Evolutionary conservation across 2,329 filamentous ascomycete species (phyloP).

Genomic region (Aspergillus sp.): DNA sequence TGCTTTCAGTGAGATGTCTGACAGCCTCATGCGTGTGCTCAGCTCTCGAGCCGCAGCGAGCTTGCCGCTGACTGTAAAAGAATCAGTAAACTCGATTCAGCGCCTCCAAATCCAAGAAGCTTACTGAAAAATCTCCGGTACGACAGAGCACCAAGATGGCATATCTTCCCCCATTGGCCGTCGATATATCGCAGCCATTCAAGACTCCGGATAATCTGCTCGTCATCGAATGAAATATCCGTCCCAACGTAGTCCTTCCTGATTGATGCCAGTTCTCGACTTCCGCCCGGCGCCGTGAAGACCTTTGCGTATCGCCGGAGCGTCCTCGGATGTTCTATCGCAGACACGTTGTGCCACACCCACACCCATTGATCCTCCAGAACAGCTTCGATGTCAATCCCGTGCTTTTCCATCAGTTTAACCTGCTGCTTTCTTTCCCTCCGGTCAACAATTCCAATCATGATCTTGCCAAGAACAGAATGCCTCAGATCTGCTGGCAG

Average conservation of each 20-base stretch:
- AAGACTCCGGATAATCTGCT: slow-evolving; percentile 67
- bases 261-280: slow-evolving; percentile 53
- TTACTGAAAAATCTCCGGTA: slow-evolving; percentile 77
- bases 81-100: slow-evolving; percentile 12
- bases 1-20: slow-evolving; percentile 35
- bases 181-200: slow-evolving; percentile 77
- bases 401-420: slow-evolving; percentile 63
- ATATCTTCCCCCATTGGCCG: slow-evolving; percentile 61
- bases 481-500: slow-evolving; percentile 57
- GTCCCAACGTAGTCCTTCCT: slow-evolving; percentile 62
- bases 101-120: slow-evolving; percentile 30
- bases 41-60: slow-evolving; percentile 49
- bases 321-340: slow-evolving; percentile 21
- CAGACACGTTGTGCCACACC: slow-evolving; percentile 26
- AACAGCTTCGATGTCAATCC: slow-evolving; percentile 63
- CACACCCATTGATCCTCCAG: slow-evolving; percentile 57
- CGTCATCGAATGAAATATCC: slow-evolving; percentile 49
- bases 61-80: slow-evolving; percentile 24
- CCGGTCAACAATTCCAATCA: slow-evolving; percentile 61
- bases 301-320: slow-evolving; percentile 32
- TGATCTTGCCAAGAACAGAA: slow-evolving; percentile 62
- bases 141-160: slow-evolving; percentile 58
- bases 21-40: slow-evolving; percentile 41
- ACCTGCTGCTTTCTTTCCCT: slow-evolving; percentile 60
- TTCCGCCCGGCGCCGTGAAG: slow-evolving; percentile 41